Evolutionary conservation across 805 yeast species (phyloP), one percentile per base, ranked within the genome.

Genomic region (Candida cerambycidarum): DNA sequence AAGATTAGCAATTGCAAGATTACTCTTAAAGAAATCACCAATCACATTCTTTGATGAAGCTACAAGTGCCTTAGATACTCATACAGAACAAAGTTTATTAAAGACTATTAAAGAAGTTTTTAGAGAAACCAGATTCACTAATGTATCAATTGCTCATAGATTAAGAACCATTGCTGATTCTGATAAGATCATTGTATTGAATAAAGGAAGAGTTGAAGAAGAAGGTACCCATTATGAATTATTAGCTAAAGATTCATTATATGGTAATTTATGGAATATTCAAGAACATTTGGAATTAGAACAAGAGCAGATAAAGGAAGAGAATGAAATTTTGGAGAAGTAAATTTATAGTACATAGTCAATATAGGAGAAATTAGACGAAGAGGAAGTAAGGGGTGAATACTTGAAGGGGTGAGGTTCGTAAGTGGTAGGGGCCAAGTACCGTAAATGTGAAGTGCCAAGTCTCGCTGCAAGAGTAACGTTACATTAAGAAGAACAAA

Each of bases 21-120:
- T 93, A n/a, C 63, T 93, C 33, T 66, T 93, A 52, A 93, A 93
- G 62, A 75, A 80, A 49, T 80, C 97, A 0, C 92, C 93, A 19
- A 88, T 93, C 38, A 85, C 95, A 43, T 92, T 93, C 62, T 90
- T 93, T 53, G 99, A 93, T 58, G 99, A 93, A 58, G 98, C 99
- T 2, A 88, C 99, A 0, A 84, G 95, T 37, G 98, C 99, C 0
- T 72, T 93, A 36, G 99, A 93, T 61, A 93, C 99, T 9, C 96
- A 90, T 55, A 93, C 99, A 0, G 99, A 93, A 57, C 95, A 87
- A 61, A 76, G 86, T 2, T 68, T 93, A 34, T 65, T 93, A 56
- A 76, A 74, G 40, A 90, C 96, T 0, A 84, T 93, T 39, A 76
- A 82, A 51, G 56, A 67, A 2, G 79, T 88, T 17, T 84, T 93